These are phyloP conservation scores for Fusarium piperis DNA, from an alignment of 2,329 filamentous ascomycete species.

Conservation along the genomic window DNA sequence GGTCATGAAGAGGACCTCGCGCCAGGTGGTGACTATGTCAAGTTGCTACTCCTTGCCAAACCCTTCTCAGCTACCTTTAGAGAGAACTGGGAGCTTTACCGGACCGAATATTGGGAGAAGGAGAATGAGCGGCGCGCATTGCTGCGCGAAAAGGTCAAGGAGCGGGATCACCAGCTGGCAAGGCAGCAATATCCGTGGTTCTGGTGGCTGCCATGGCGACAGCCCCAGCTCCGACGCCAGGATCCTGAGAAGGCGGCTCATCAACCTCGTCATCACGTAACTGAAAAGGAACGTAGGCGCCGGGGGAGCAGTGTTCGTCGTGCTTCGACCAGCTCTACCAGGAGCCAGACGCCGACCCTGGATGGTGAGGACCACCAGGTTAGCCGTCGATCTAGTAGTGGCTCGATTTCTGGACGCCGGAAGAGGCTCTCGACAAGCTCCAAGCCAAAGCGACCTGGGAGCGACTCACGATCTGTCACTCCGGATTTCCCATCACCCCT, in stretches of 20 bases:
- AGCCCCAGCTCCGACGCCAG: constrained; percentile 47
- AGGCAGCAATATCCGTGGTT: constrained; percentile 77
- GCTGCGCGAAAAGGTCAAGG: constrained; percentile 75
- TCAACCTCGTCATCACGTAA: constrained; percentile 54
- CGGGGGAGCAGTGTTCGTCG: constrained; percentile 64
- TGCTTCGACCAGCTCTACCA: constrained; percentile 61
- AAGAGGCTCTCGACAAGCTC: constrained; percentile 59
- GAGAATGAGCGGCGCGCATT: constrained; percentile 89
- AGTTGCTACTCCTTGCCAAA: constrained; percentile 89
- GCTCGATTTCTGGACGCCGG: constrained; percentile 60
- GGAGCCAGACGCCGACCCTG: constrained; percentile 59
- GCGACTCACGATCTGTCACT: constrained; percentile 63
- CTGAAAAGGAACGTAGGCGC: constrained; percentile 59
- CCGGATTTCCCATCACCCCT: constrained; percentile 65
- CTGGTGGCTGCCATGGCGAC: constrained; percentile 84
- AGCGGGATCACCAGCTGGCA: constrained; percentile 73
- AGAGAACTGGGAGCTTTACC: constrained; percentile 96
- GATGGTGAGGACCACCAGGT: constrained; percentile 56
- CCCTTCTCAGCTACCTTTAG: constrained; percentile 94
- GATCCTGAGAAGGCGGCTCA: constrained; percentile 51
- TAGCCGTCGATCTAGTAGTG: constrained; percentile 58
- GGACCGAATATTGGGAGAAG: constrained; percentile 94
- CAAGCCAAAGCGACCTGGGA: constrained; percentile 55
- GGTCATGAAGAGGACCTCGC: constrained; percentile 91
- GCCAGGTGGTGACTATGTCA: constrained; percentile 89